These are phyloP conservation scores for Ophiostoma ips DNA, from an alignment of 2,329 filamentous ascomycete genomes.

Conservation along the genomic window DNA sequence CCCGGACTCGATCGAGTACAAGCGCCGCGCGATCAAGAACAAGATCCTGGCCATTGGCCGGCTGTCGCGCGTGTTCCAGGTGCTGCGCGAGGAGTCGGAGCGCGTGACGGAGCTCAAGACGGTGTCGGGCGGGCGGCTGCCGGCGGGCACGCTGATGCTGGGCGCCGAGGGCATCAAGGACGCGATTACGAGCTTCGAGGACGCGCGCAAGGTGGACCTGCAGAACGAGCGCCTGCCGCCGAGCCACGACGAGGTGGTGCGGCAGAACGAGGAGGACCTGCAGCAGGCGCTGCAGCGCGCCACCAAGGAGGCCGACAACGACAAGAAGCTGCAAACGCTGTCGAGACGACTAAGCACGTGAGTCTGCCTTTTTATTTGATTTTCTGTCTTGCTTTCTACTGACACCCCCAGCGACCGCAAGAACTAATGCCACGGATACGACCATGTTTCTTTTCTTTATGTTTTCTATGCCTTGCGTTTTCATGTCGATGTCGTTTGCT, in stretches of 20 bases:
- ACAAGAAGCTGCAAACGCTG: constrained; percentile 71
- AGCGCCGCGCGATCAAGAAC: constrained; percentile 96
- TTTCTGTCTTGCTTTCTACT: neutral
- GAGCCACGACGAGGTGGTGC: constrained; percentile 78
- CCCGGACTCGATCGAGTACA: constrained; percentile 79
- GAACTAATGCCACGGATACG: constrained; percentile 3
- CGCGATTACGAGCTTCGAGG: constrained; percentile 91
- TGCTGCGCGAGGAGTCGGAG: constrained; percentile 92
- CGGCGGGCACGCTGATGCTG: constrained; percentile 92
- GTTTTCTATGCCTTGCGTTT: neutral
- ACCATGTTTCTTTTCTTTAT: neutral
- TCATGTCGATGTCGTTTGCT: too few species aligned
- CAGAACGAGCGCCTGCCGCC: constrained; percentile 94
- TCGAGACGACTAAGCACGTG: constrained; percentile 93
- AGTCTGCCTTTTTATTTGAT: constrained; percentile 27
- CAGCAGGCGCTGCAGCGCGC: constrained; percentile 77
- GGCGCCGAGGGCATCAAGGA: constrained; percentile 98
- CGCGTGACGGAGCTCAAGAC: constrained; percentile 96
- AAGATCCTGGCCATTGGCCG: constrained; percentile 97
- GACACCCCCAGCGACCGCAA: constrained; percentile 11
- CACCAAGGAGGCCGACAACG: constrained; percentile 78
- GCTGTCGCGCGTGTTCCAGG: constrained; percentile 94
- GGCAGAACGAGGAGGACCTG: constrained; percentile 68
- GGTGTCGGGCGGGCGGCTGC: constrained; percentile 78
- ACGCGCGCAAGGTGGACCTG: constrained; percentile 89